Conservation (phyloP, 805 yeast species). For the Pichia occidentalis region DNA sequence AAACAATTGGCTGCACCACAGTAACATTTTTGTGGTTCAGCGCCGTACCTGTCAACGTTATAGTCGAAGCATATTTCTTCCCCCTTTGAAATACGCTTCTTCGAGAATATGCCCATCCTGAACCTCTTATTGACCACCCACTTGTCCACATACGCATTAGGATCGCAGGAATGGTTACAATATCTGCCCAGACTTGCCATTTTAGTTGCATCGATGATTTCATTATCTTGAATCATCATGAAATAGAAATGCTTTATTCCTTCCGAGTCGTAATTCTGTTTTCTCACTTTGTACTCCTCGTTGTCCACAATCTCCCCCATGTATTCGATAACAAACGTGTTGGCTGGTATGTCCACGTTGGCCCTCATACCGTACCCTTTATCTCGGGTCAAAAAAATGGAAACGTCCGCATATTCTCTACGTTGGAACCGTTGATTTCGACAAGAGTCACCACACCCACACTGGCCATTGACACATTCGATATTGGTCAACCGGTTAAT, state of each 20-base stretch:
- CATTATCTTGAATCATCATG: constrained; percentile 91
- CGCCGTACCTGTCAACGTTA: constrained; percentile 94
- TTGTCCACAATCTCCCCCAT: constrained; percentile 92
- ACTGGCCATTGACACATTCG: constrained; percentile 71
- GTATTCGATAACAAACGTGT: constrained; percentile 82
- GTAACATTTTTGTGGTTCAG: constrained; percentile 87
- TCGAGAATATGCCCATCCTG: constrained; percentile 92
- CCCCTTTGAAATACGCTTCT: constrained; percentile 60
- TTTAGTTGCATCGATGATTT: constrained; percentile 90
- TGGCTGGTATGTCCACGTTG: constrained; percentile 45
- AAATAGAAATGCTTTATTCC: constrained; percentile 81
- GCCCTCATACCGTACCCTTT: constrained; percentile 93
- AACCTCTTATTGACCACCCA: constrained; percentile 93
- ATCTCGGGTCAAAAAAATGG: constrained; percentile 72
- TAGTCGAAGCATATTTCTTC: constrained; percentile 92
- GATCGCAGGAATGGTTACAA: constrained; percentile 92
- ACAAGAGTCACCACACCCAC: constrained; percentile 74
- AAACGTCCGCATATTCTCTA: constrained; percentile 64
- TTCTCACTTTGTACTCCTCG: constrained; percentile 61
- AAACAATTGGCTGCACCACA: constrained; percentile 92
- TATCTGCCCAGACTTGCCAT: constrained; percentile 87
- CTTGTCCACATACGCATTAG: constrained; percentile 91
- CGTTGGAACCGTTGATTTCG: constrained; percentile 85
- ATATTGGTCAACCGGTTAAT: constrained; percentile 87
- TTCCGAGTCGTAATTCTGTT: constrained; percentile 63